A percentile compares a stretch with the other conserved stretches of the same genome.
These are phyloP conservation scores for Septoria linicola DNA, from an alignment of 2,329 filamentous ascomycete species.

Conservation along the genomic window DNA sequence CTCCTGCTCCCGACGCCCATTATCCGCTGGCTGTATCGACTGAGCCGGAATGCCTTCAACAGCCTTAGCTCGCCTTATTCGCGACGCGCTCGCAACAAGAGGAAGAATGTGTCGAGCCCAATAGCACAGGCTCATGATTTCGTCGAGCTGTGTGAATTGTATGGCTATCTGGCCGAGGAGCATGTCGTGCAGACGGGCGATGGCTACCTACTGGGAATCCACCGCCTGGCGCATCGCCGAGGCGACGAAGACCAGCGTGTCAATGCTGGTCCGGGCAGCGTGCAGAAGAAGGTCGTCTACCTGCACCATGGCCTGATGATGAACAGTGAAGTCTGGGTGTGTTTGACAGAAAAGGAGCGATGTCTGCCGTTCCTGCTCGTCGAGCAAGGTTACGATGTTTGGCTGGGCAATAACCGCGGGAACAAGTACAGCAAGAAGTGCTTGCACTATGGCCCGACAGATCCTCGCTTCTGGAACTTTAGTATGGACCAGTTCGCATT, in stretches of 20 bases:
- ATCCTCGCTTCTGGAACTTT: slow-evolving; percentile 88
- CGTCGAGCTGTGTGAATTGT: slow-evolving; percentile 86
- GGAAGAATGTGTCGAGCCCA: slow-evolving; percentile 54
- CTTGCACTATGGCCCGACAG: slow-evolving; percentile 70
- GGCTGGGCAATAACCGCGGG: slow-evolving; percentile 95
- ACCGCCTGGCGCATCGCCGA: slow-evolving; percentile 78
- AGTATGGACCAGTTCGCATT: slow-evolving; percentile 98
- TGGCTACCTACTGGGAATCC: slow-evolving; percentile 86
- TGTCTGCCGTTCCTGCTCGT: slow-evolving; percentile 87
- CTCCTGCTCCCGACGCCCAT: slow-evolving; percentile 80
- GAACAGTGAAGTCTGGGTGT: slow-evolving; percentile 99
- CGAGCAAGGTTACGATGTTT: slow-evolving; percentile 91
- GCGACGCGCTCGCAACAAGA: slow-evolving; percentile 65
- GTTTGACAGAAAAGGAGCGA: slow-evolving; percentile 79
- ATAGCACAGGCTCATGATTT: slow-evolving; percentile 89
- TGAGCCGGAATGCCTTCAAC: slow-evolving; percentile 81
- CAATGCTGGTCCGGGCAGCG: slow-evolving; percentile 66
- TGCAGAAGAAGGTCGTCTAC: slow-evolving; percentile 84
- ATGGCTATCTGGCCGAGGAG: slow-evolving; percentile 91
- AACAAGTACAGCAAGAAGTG: slow-evolving; percentile 99
- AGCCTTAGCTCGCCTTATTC: slow-evolving; percentile 68
- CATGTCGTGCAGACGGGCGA: slow-evolving; percentile 93
- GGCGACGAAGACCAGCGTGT: slow-evolving; percentile 78
- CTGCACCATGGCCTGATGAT: slow-evolving; percentile 94
- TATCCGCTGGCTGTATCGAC: slow-evolving; percentile 76